These are phyloP conservation scores for Thuidium tamariscinum DNA, from an alignment of 225 moss, liverwort and hornwort genomes.

Conservation along the genomic window DNA sequence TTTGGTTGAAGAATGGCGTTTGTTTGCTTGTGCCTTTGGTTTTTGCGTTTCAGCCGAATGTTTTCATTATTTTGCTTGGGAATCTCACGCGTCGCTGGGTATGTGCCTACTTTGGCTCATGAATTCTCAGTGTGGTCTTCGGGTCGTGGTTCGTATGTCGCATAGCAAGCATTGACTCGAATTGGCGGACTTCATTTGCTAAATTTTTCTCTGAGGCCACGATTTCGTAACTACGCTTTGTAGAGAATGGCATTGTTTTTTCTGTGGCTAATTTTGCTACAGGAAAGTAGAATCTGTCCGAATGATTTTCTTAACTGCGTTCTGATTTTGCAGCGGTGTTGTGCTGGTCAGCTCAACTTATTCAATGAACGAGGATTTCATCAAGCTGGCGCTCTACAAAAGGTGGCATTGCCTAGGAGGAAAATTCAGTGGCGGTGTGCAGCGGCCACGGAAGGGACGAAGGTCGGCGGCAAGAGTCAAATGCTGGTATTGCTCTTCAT, in stretches of 20 bases:
- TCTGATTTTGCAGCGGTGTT: constrained; percentile 11
- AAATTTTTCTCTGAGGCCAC: background rate
- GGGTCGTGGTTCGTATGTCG: background rate
- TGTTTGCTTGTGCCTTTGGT: background rate
- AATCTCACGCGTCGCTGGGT: background rate
- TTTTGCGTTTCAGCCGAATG: background rate
- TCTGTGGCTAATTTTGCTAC: background rate
- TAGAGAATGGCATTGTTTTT: background rate
- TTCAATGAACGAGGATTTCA: background rate
- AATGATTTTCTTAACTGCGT: background rate
- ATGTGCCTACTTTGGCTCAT: background rate
- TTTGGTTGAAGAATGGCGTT: background rate
- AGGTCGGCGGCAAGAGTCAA: constrained; percentile 34
- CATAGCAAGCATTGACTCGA: background rate
- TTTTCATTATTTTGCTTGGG: background rate
- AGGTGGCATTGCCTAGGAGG: background rate
- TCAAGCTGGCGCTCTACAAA: background rate
- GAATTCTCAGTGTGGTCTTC: background rate
- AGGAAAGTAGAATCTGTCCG: background rate
- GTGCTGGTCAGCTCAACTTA: background rate
- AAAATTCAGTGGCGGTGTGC: constrained; percentile 21
- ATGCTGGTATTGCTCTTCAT: constrained; percentile 34
- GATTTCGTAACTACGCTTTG: background rate
- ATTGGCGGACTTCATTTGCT: background rate
- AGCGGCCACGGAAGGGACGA: constrained; percentile 23